A percentile compares a stretch with the other conserved stretches of the same genome.
phyloP scores from a whole-genome alignment of 306 rosid species.

The Aeschynomene evenia region DNA sequence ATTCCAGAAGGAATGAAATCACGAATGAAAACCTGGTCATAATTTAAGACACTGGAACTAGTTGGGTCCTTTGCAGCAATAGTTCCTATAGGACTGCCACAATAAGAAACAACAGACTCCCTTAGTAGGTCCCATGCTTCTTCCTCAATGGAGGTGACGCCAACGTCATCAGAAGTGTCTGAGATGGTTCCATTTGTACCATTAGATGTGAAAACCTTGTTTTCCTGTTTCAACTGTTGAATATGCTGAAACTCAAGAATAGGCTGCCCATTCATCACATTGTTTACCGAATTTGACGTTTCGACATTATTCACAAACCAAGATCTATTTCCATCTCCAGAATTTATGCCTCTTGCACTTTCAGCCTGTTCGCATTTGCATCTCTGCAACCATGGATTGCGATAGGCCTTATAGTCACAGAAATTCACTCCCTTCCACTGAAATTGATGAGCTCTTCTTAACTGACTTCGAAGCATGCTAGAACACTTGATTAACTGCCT shows the following conservation, averaged over 20 bases:
- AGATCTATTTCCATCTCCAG: constrained; percentile 51
- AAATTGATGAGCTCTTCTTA: constrained; percentile 28
- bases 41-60: constrained; percentile 63
- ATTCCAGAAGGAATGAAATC: constrained; percentile 92
- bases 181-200: constrained; percentile 48
- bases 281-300: constrained; percentile 39
- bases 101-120: constrained; percentile 70
- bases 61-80: constrained; percentile 83
- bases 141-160: constrained; percentile 57
- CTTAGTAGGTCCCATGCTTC: constrained; percentile 85
- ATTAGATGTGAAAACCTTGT: constrained; percentile 40
- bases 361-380: constrained; percentile 68
- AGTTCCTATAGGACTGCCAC: constrained; percentile 81
- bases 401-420: constrained; percentile 2
- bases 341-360: constrained; percentile 37
- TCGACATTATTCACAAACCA: constrained; percentile 47
- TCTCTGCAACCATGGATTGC: constrained; percentile 31
- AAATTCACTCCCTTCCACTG: constrained; percentile 35
- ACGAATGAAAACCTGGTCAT: constrained; percentile 87
- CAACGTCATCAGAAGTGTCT: constrained; percentile 34
- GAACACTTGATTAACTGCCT: constrained; percentile 35
- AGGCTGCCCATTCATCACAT: constrained; percentile 34
- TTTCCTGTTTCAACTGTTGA: constrained; percentile 52
- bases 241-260: constrained; percentile 51
- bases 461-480: constrained; percentile 29